Evolutionary conservation across 495 filamentous ascomycete genomes (phyloP), one percentile per base, ranked within the genome.

Genomic region (Penicillium pulvis): DNA sequence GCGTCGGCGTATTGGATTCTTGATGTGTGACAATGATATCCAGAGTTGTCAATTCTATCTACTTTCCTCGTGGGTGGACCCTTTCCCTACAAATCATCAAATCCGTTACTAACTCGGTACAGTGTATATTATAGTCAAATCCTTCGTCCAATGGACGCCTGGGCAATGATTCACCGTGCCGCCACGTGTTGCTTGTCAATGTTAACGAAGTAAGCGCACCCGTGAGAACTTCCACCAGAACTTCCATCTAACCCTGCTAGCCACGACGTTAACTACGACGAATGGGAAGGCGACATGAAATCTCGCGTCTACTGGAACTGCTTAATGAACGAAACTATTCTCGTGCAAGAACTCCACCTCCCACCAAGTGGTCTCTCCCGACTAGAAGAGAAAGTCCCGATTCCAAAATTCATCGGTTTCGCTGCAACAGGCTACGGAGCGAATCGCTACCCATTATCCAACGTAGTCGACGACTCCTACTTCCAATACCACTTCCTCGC

Each of bases 201-300:
- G 69, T 52, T 80, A 31, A 78, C 75, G 51, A 80, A 80, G 75
- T 79, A 66, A 44, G 41, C 45, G 16, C 12, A 19, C 6, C 17
- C 12, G 39, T 11, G 49, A 23, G 11, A n/a, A n/a, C 4, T 28
- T 24, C 7, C 9, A 17, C 6, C 17, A 12, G 39, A 16, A 2
- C 35, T 9, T 10, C 6, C 24, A 56, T 30, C 51, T 66, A 48
- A 66, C 59, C 51, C 12, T 56, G 20, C 20, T 51, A 79, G 75
- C 50, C 77, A 74, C 48, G 68, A 79, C 39, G 72, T 80, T 28
- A 75, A 71, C 46, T 80, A 76, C 45, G 70, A 80, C 45, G 66
- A 76, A 60, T 80, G 77, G 77, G 77, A 79, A 62, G 77, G 77
- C 31, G 77, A 80, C 56, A 80, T 80, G 77, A 80, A 80, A 51